Percentiles rank a stretch among this genome's conserved stretches.
Evolutionary conservation across 495 filamentous ascomycete genomes (phyloP).

Genomic region (Penicillium antarcticum): DNA sequence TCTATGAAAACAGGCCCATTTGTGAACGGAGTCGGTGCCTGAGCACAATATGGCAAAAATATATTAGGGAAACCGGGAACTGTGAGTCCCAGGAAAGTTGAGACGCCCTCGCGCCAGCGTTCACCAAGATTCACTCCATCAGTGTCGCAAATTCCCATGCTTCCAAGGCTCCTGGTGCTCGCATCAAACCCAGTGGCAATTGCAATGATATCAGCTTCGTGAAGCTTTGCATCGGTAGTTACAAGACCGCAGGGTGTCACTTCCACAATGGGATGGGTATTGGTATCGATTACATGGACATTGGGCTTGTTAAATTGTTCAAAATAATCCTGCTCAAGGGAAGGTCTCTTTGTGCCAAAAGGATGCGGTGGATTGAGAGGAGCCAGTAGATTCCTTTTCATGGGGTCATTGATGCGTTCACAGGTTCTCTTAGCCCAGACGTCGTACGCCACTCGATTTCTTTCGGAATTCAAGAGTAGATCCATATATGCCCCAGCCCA

Average conservation of each 20-base stretch:
- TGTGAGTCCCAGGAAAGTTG: conserved; percentile 47
- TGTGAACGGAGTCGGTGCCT: conserved; percentile 46
- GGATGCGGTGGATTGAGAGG: conserved; percentile 48
- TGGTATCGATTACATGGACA: conserved; percentile 53
- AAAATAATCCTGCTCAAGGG: conserved; percentile 53
- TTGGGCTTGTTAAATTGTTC: conserved; percentile 55
- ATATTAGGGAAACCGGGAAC: conserved; percentile 50
- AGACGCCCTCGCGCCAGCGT: conserved; percentile 44
- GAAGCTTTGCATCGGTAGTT: conserved; percentile 33
- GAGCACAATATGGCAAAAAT: conserved; percentile 48
- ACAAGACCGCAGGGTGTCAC: conserved; percentile 42
- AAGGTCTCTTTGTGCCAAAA: conserved; percentile 54
- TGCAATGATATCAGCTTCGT: conserved; percentile 50
- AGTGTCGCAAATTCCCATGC: conserved; percentile 42
- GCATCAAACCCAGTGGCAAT: conserved; percentile 56
- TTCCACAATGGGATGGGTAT: conserved; percentile 43
- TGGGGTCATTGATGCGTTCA: conserved; percentile 46
- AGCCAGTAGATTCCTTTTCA: conserved; percentile 50
- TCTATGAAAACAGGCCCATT: conserved; percentile 51
- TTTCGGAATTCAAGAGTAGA: conserved; percentile 40
- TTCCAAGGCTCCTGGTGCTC: conserved; percentile 44
- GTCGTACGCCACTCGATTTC: conserved; percentile 49
- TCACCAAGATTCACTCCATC: conserved; percentile 36
- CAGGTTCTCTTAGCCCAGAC: conserved; percentile 57
- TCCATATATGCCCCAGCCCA: conserved; percentile 53